Base-by-base conservation (phyloP, 306 rosid species). In the Erythrophleum fordii region DNA sequence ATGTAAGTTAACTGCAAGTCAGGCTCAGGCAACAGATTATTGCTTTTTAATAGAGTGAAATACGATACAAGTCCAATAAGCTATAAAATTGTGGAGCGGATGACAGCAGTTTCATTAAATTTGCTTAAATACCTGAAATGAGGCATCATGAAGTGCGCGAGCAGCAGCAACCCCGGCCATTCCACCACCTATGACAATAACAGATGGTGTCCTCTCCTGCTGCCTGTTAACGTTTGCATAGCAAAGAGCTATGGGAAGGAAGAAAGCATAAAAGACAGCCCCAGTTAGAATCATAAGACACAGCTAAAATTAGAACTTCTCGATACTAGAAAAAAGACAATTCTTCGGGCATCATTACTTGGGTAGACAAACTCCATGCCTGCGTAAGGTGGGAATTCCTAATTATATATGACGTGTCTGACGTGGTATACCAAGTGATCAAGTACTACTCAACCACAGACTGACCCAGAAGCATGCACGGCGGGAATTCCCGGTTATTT, bases 161-260 rank as follows among this genome's bases (percentile, higher is more conserved):
- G 99, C 98, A 72, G 99, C 99, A 68, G 99, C 87, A 69, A 93
- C 69, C 41, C 99, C 99, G 18, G 97, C 97, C 85, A 96, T 93
- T 64, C 99, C 98, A 60, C 93, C 97, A 12, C 99, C 98, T 4
- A 96, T 87, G 68, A 96, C 97, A 81, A 96, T 93, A 60, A 93
- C 99, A 70, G 99, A 96, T 26, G 99, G 99, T 23, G 92, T 87
- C 65, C 94, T 86, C 69, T 67, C 82, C 78, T 79, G 83, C 80
- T 84, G 83, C 82, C 77, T 72, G 73, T 59, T 88, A 49, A 67
- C 86, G 55, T 81, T 81, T 18, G 84, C 91, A 77, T 62, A 82
- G 81, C 92, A 92, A 14, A 77, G 77, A 69, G 84, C 99, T 96
- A 76, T 89, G 3, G 73, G 20, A 37, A 45, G 5, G n/a, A 13